phyloP scores from a whole-genome alignment of 2,329 filamentous ascomycete genomes.

The Aspergillus awamori region DNA sequence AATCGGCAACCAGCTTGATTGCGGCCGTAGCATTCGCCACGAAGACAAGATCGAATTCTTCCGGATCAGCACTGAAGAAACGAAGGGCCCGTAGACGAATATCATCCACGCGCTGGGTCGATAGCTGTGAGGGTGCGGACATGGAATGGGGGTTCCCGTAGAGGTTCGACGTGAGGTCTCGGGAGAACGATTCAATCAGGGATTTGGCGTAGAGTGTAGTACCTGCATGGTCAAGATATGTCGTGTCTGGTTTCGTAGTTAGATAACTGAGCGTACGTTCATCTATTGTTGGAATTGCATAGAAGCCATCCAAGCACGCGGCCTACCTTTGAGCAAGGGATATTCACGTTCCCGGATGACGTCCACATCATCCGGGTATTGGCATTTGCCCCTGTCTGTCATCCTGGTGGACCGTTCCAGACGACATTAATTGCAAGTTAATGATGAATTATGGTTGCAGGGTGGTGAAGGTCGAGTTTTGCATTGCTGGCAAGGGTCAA shows the following conservation, averaged over 20 bases:
- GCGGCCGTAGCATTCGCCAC: constrained; percentile 90
- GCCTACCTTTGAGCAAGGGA: constrained; percentile 46
- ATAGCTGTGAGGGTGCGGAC: constrained; percentile 76
- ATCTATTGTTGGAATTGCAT: background rate
- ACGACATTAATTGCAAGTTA: background rate
- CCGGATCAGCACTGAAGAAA: constrained; percentile 80
- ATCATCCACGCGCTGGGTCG: constrained; percentile 74
- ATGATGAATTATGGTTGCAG: background rate
- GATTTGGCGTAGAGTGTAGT: constrained; percentile 82
- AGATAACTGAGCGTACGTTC: background rate
- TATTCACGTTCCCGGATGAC: constrained; percentile 52
- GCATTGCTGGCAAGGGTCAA: background rate
- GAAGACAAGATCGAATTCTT: constrained; percentile 84
- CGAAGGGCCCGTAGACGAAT: constrained; percentile 69
- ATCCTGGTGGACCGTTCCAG: background rate
- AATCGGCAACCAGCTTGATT: constrained; percentile 83
- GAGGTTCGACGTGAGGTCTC: constrained; percentile 75
- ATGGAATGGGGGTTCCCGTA: constrained; percentile 93
- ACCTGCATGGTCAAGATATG: constrained; percentile 94
- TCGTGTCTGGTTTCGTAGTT: constrained; percentile 56
- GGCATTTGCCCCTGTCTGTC: constrained; percentile 16
- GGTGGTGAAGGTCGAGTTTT: background rate
- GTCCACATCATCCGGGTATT: constrained; percentile 51
- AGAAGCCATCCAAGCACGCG: background rate
- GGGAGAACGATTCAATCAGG: constrained; percentile 75